phyloP scores from a whole-genome alignment of 163 green algal genomes.

The Smithsoniella earleae region DNA sequence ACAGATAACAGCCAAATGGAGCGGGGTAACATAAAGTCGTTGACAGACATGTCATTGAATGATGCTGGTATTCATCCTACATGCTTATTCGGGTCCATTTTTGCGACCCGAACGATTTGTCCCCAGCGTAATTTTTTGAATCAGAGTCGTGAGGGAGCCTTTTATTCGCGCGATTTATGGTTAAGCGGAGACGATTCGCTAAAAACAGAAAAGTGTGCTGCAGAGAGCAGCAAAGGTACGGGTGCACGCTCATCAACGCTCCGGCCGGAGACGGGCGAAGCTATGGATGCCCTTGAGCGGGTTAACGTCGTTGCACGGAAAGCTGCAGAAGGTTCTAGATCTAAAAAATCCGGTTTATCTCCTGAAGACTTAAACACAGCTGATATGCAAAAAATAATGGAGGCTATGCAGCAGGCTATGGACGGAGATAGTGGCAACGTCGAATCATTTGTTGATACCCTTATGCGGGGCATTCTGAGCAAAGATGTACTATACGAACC shows the following conservation, averaged over 20 bases:
- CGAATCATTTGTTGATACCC: constrained; percentile 14
- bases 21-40: too few relatives aligned
- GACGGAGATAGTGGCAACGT: neutral
- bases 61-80: too few relatives aligned
- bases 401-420: constrained; percentile 15
- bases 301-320: neutral
- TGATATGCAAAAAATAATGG: constrained; percentile 21
- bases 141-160: neutral
- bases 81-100: too few relatives aligned
- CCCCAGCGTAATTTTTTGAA: neutral
- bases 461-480: constrained; percentile 15
- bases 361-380: too few relatives aligned
- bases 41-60: too few relatives aligned
- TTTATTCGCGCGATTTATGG: neutral
- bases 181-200: neutral
- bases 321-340: neutral
- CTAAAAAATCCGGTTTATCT: neutral
- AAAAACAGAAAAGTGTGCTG: neutral
- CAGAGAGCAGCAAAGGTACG: neutral
- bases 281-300: neutral
- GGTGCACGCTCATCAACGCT: neutral
- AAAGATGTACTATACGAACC: constrained; percentile 25
- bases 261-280: too few relatives aligned
- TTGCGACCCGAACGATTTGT: too few relatives aligned
- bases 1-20: too few relatives aligned